Evolutionary conservation across 139 green algal species (phyloP).

Genomic region (Chlorella sp.): DNA sequence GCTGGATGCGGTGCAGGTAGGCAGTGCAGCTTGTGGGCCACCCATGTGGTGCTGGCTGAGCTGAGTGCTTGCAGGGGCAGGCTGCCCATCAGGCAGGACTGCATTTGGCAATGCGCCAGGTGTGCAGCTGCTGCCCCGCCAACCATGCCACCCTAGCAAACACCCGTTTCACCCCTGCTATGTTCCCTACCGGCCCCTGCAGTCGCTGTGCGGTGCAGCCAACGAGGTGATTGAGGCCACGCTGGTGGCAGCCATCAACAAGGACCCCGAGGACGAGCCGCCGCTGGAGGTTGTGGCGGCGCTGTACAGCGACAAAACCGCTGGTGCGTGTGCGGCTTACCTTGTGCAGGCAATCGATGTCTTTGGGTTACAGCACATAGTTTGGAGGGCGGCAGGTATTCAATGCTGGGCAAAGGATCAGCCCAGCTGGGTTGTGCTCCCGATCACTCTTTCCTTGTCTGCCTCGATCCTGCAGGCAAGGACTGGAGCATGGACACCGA

Average conservation of each 20-base stretch:
- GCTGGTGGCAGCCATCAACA: slow-evolving; percentile 21
- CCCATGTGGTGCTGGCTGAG: not conserved
- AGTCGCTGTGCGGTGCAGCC: slow-evolving; percentile 44
- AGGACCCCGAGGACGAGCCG: slow-evolving; percentile 46
- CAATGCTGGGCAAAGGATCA: too few species aligned
- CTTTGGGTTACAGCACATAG: too few species aligned
- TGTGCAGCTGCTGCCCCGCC: too few species aligned
- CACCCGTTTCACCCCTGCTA: not conserved
- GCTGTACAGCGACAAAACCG: slow-evolving; percentile 21
- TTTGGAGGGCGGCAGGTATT: too few species aligned
- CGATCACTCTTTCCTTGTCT: too few species aligned
- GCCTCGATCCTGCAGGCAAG: slow-evolving; percentile 47
- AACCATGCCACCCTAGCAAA: too few species aligned
- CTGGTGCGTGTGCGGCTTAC: not conserved
- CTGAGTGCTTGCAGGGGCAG: too few species aligned
- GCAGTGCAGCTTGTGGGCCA: not conserved
- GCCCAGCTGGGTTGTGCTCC: too few species aligned
- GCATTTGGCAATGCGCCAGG: too few species aligned
- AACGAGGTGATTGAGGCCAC: slow-evolving; percentile 47
- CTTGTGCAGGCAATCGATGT: too few species aligned
- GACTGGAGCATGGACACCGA: slow-evolving; percentile 58
- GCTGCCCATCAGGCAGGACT: too few species aligned
- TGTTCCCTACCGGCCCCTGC: not conserved
- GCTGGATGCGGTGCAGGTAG: slow-evolving; percentile 50
- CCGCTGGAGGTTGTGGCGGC: slow-evolving; percentile 32